Evolutionary conservation across 2,329 filamentous ascomycete genomes (phyloP).

Genomic region (Hypomyces rosellus): DNA sequence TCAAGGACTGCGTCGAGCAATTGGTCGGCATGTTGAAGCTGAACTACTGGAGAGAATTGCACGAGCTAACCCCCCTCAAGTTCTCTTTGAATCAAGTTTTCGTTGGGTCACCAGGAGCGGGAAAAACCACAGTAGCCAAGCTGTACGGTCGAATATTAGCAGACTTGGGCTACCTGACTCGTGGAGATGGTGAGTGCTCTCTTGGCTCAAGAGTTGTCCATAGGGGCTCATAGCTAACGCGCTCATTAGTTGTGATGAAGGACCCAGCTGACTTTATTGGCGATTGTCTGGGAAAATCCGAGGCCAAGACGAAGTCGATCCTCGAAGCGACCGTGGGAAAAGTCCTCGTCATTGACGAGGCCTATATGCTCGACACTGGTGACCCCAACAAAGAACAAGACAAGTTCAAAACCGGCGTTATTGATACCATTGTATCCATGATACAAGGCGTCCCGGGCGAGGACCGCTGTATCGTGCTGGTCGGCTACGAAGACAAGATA

Average conservation of each 20-base stretch:
- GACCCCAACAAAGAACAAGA: slow-evolving; percentile 23
- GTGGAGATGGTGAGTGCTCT: slow-evolving; percentile 46
- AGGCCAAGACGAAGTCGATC: slow-evolving; percentile 64
- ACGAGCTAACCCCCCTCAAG: slow-evolving; percentile 15
- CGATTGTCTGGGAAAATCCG: slow-evolving; percentile 55
- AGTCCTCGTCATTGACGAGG: slow-evolving; percentile 72
- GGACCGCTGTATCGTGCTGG: slow-evolving; percentile 64
- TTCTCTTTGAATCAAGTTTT: slow-evolving; percentile 66
- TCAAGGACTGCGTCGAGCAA: not conserved
- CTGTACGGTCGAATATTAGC: slow-evolving; percentile 71
- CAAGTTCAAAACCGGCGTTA: slow-evolving; percentile 55
- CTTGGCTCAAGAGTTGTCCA: slow-evolving; percentile 12
- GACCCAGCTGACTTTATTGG: slow-evolving; percentile 69
- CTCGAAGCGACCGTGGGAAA: slow-evolving; percentile 60
- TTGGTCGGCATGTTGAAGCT: not conserved
- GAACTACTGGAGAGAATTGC: not conserved
- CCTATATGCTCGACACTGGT: slow-evolving; percentile 56
- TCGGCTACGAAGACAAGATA: slow-evolving; percentile 67
- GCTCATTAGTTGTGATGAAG: slow-evolving; percentile 53
- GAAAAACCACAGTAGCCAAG: slow-evolving; percentile 64
- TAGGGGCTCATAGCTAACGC: not conserved
- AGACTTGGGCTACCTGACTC: slow-evolving; percentile 61
- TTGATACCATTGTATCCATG: slow-evolving; percentile 70
- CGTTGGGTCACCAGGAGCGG: slow-evolving; percentile 58
- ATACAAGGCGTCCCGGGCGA: slow-evolving; percentile 65